Evolutionary conservation across 1,139 yeast genomes (phyloP).

Genomic region (Pichia sp.): DNA sequence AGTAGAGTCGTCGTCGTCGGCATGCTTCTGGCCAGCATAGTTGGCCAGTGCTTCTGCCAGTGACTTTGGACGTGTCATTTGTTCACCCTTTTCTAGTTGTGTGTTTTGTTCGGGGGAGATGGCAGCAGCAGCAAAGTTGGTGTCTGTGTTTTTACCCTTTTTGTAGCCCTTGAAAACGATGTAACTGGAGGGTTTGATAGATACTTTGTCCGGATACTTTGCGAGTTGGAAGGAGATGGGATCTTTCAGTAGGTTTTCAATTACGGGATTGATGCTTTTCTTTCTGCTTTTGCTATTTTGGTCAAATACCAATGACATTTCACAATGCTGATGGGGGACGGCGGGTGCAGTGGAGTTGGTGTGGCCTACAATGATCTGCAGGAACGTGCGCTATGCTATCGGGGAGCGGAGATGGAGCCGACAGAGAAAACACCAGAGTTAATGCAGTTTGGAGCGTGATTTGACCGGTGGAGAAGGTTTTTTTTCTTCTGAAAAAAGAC

Average conservation of each 20-base stretch:
- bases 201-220: slow-evolving; percentile 37
- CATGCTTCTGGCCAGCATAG: slow-evolving; percentile 50
- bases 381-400: too few species aligned
- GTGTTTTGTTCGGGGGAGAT: background rate
- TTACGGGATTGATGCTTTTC: slow-evolving; percentile 23
- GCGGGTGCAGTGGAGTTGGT: background rate
- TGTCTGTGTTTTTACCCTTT: slow-evolving; percentile 7
- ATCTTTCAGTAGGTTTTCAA: slow-evolving; percentile 47
- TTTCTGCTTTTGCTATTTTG: background rate
- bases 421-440: too few species aligned
- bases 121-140: background rate
- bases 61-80: slow-evolving; percentile 40
- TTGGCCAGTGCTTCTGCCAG: slow-evolving; percentile 62
- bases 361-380: background rate
- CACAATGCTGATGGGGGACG: background rate
- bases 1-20: slow-evolving; percentile 38
- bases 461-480: background rate
- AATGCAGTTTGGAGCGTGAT: background rate
- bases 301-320: slow-evolving; percentile 6
- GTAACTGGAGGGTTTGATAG: slow-evolving; percentile 38
- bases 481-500: background rate
- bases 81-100: background rate
- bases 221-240: slow-evolving; percentile 49
- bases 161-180: slow-evolving; percentile 35
- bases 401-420: too few species aligned